Base-by-base conservation (phyloP, 495 filamentous ascomycete genomes). In the Entonaema liquescens region DNA sequence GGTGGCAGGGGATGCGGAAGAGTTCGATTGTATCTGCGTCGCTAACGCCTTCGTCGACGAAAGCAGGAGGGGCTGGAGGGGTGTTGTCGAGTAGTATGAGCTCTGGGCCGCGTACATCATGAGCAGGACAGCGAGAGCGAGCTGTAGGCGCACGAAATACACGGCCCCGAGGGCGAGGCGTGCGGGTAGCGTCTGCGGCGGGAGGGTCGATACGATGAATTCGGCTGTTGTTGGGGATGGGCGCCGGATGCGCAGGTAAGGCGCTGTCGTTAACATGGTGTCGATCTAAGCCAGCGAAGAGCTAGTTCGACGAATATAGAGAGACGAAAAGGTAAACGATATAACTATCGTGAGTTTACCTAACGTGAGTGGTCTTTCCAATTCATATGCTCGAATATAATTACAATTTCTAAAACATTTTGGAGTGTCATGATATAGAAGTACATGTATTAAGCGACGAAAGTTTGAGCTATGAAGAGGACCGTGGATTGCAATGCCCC, bases 141-240 rank as follows among this genome's bases (percentile, higher is more conserved):
- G 67, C 5, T 76, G 12, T 53, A 82, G 63, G 40, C 83, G 87
- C 6, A 89, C 67, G 68, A 86, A 65, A 63, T 88, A 75, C 64
- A 88, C 74, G 56, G 84, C 56, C 58, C 81, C 72, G 61, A 85
- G 85, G 44, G 86, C 75, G 62, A 88, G 68, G 68, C 87, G 88
- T 44, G 88, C 82, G 5, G 86, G 81, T 61, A 89, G 78, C 49
- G 87, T 91, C 1, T 78, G 79, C 23, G 83, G 87, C 12, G 83
- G 85, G 62, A 86, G 85, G 73, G 92, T 95, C 63, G 93, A 93
- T 55, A 95, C 90, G 54, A 91, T 93, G 83, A 92, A 96, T 73
- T 91, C 90, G 70, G 89, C 88, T n/a, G 93, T 95, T 23, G 93
- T 94, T 42, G 93, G 90, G 36, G 93, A 95, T 52, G 93, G 92